Conservation (phyloP, 345 rosid species). For the Salix dunnii region DNA sequence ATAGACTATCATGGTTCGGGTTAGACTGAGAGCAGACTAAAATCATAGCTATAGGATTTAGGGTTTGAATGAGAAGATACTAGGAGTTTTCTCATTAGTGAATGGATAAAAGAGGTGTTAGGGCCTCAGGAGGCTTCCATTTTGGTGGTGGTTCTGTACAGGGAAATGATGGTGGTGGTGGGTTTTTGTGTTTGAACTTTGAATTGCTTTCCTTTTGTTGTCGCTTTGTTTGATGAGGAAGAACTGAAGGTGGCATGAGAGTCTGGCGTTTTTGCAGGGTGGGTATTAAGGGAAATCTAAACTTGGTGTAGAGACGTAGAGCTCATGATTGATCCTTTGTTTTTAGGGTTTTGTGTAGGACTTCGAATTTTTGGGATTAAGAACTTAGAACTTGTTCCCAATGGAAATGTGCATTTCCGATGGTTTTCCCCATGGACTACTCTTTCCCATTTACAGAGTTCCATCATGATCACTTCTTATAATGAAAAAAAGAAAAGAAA, state of each 20-base stretch:
- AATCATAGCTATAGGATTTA: not conserved
- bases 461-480: not conserved
- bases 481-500: not conserved
- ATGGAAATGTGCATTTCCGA: not conserved
- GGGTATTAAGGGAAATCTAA: not conserved
- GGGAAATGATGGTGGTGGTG: slow-evolving; percentile 1
- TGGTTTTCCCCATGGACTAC: not conserved
- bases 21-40: not conserved
- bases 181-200: not conserved
- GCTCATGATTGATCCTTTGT: slow-evolving; percentile 4
- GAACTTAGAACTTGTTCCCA: slow-evolving; percentile 3
- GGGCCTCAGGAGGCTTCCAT: slow-evolving; percentile 10
- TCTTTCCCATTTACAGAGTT: not conserved
- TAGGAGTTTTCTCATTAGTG: not conserved
- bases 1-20: slow-evolving; percentile 4
- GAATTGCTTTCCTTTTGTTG: not conserved
- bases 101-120: not conserved
- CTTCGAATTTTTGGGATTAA: slow-evolving; percentile 1
- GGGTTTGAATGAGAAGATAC: not conserved
- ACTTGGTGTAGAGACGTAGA: not conserved
- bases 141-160: not conserved
- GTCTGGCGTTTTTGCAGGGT: not conserved
- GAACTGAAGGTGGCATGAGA: not conserved
- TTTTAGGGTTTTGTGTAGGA: slow-evolving; percentile 13
- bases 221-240: not conserved